A percentile compares a stretch with the other conserved stretches of the same genome.
These are phyloP conservation scores for Lanmaoa pseudosensibilis DNA, from an alignment of 768 basidiomycete species.

Conservation along the genomic window DNA sequence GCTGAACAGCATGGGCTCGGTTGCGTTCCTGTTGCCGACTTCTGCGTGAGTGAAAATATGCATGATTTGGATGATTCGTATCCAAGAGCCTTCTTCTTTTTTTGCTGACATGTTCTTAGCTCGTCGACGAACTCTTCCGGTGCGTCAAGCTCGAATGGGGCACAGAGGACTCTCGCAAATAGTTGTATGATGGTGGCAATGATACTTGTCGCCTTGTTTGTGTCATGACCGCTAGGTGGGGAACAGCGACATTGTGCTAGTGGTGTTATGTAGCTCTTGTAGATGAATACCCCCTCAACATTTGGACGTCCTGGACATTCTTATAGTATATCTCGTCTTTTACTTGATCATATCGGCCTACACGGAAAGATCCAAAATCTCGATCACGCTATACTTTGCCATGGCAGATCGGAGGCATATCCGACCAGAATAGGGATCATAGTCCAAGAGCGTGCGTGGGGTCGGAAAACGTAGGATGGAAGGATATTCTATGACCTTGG, in stretches of 20 bases:
- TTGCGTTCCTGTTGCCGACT: constrained; percentile 13
- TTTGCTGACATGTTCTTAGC: neutral
- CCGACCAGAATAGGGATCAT: constrained; percentile 22
- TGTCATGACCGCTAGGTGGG: neutral
- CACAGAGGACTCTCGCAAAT: neutral
- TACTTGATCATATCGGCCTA: neutral
- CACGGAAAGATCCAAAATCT: constrained; percentile 18
- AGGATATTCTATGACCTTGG: constrained; percentile 5
- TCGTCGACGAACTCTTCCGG: neutral
- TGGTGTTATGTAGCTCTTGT: neutral
- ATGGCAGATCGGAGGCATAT: constrained; percentile 7
- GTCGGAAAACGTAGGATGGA: neutral
- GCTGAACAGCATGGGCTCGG: constrained; percentile 20
- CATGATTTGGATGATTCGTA: neutral
- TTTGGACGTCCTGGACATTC: too few species aligned
- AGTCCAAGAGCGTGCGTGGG: constrained; percentile 10
- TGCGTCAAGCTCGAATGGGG: constrained; percentile 2
- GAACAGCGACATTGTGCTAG: neutral
- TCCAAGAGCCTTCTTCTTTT: neutral
- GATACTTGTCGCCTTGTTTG: neutral
- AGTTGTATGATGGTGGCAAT: neutral
- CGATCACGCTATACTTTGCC: constrained; percentile 1
- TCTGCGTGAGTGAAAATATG: constrained; percentile 13
- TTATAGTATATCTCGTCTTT: too few species aligned
- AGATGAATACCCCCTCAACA: neutral